Base-by-base conservation (phyloP, 305 asterid genomes). In the Solanum aculeatissimum region DNA sequence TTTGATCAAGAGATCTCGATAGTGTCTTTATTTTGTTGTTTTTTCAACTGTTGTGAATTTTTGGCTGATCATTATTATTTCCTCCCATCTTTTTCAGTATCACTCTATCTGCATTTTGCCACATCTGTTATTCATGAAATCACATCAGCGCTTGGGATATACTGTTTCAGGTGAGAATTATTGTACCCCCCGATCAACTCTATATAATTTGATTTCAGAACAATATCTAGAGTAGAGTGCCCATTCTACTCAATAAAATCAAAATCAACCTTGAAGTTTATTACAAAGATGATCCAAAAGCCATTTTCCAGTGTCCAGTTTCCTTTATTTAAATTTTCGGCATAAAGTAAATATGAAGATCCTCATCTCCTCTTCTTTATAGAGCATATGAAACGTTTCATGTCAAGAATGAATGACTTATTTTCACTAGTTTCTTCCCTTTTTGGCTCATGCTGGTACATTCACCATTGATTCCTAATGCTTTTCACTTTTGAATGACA, bases 121-220 rank as follows among this genome's bases (percentile, higher is more conserved):
- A 93, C 97, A 40, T 92, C 99, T 83, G 97, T 95, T 83, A 62
- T 92, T 88, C 95, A 93, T 10, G 99, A 95, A 89, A 95, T 95
- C 81, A 95, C 99, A n/a, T 85, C 98, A 57, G 99, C 98, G 38
- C 91, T 95, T 13, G 98, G 99, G 85, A 95, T 95, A 84, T 90
- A 84, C 84, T 95, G 99, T 90, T 95, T 95, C 93, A 94, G 99
- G 99, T 95, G 85, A 90, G 91, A 55, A 72, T 42, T 32, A 53
- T 53, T 53, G 12, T 53, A 53, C 13, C 45, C 25, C 6, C 9
- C 0, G 45, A 47, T 11, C 66, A 53, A 78, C 82, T 77, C 3
- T 77, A 77, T 77, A 21, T 27, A 1, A 53, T 78, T 29, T 0
- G 8, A 18, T 51, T 78, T 19, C 66, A 78, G 29, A 10, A 11